phyloP scores from a whole-genome alignment of 2,329 filamentous ascomycete genomes.

The Pestalotiopsis sp. region DNA sequence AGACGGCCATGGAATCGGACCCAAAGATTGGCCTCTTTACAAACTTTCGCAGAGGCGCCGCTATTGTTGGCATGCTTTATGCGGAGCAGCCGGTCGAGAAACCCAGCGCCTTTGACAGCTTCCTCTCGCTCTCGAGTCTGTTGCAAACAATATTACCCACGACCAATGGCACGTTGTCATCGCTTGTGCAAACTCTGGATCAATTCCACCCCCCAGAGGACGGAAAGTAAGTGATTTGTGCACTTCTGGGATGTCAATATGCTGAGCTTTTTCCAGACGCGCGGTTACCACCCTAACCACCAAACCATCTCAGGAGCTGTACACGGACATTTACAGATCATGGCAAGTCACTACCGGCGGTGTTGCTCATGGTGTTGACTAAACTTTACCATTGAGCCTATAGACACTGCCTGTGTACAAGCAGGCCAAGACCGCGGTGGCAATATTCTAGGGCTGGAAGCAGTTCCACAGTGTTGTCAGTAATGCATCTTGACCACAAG shows the following conservation, averaged over 20 bases:
- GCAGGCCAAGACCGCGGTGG: background rate
- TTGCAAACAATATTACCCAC: background rate
- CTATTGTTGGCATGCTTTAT: slow-evolving; percentile 19
- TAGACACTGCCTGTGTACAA: background rate
- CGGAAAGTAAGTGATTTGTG: background rate
- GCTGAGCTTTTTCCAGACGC: background rate
- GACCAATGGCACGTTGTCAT: background rate
- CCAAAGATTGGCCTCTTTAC: slow-evolving; percentile 18
- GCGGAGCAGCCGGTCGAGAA: slow-evolving; percentile 12
- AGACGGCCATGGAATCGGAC: slow-evolving; percentile 23
- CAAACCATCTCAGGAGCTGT: background rate
- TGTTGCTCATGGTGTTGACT: background rate
- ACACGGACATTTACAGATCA: background rate
- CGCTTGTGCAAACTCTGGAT: background rate
- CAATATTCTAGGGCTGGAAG: background rate
- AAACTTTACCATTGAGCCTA: background rate
- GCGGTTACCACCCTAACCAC: background rate
- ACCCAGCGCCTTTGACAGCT: slow-evolving; percentile 17
- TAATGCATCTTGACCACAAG: too few species aligned
- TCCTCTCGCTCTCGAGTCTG: slow-evolving; percentile 19
- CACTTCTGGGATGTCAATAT: background rate
- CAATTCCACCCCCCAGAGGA: background rate
- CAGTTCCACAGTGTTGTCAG: background rate
- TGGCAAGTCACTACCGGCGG: background rate
- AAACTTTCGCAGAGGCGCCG: slow-evolving; percentile 15